Evolutionary conservation across 768 basidiomycete species (phyloP).

Genomic region (Mycena olivaceomarginata): DNA sequence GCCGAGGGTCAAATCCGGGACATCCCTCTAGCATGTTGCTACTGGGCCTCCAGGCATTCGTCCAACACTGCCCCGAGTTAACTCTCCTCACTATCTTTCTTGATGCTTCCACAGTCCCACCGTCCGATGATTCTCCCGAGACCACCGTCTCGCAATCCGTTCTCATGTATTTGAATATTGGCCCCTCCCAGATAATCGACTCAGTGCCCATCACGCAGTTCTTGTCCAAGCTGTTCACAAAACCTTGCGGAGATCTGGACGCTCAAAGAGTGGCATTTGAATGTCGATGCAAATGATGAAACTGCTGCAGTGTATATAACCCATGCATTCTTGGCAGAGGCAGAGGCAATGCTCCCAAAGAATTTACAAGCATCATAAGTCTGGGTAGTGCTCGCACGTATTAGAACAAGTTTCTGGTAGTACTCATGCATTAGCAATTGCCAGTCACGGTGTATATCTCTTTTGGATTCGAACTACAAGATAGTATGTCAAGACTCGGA

Average conservation of each 20-base stretch:
- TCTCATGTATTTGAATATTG: not conserved
- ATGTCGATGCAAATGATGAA: too few relatives aligned
- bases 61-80: not conserved
- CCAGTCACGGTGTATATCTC: too few relatives aligned
- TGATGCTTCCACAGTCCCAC: conserved; percentile 13
- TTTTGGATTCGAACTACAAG: too few relatives aligned
- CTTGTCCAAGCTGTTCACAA: not conserved
- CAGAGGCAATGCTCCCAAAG: too few relatives aligned
- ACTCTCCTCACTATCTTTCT: not conserved
- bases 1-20: not conserved
- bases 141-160: not conserved
- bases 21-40: not conserved
- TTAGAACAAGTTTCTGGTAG: too few relatives aligned
- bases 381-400: too few relatives aligned
- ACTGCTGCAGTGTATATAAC: too few relatives aligned
- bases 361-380: too few relatives aligned
- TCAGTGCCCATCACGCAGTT: not conserved
- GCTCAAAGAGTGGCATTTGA: too few relatives aligned
- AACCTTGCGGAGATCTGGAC: not conserved
- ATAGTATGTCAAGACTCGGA: too few relatives aligned
- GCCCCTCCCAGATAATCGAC: not conserved
- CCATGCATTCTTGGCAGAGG: too few relatives aligned
- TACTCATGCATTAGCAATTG: too few relatives aligned
- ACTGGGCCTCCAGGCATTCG: not conserved
- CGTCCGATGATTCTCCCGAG: conserved; percentile 2